Conservation (phyloP, 2,329 filamentous ascomycete genomes). For the Sporothrix globosa region DNA sequence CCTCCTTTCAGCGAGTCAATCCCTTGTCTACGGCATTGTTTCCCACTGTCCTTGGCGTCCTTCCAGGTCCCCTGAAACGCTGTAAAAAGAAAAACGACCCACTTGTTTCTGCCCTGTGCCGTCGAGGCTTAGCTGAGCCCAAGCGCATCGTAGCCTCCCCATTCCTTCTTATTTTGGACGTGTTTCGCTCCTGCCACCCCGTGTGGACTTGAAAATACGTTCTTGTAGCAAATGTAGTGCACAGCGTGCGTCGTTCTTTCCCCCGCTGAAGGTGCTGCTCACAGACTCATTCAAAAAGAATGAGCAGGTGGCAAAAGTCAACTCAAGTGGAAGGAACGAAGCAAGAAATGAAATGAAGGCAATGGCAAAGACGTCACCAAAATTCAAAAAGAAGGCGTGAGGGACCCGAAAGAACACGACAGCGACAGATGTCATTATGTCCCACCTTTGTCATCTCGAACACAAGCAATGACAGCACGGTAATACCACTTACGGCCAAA, state of each 20-base stretch:
- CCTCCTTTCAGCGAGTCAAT: neutral
- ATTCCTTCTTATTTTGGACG: neutral
- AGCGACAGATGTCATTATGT: neutral
- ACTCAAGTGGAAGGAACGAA: neutral
- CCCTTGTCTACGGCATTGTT: neutral
- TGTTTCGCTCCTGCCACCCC: neutral
- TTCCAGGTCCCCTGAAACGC: neutral
- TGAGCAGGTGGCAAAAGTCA: neutral
- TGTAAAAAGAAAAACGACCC: neutral
- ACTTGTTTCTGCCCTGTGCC: neutral
- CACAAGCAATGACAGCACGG: neutral
- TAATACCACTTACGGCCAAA: neutral
- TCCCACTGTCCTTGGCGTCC: neutral
- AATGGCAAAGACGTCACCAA: neutral
- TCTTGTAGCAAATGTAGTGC: neutral
- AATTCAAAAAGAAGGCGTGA: neutral
- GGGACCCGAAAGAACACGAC: neutral
- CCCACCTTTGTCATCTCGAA: neutral
- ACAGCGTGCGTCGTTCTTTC: neutral
- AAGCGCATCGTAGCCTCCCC: neutral
- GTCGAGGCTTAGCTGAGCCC: neutral
- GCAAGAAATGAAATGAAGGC: neutral
- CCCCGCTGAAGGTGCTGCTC: neutral
- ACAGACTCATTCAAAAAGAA: neutral
- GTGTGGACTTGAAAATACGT: neutral